Evolutionary conservation across 805 yeast genomes (phyloP), one percentile per base, ranked within the genome.

Genomic region (Cyberlindnera petersonii): DNA sequence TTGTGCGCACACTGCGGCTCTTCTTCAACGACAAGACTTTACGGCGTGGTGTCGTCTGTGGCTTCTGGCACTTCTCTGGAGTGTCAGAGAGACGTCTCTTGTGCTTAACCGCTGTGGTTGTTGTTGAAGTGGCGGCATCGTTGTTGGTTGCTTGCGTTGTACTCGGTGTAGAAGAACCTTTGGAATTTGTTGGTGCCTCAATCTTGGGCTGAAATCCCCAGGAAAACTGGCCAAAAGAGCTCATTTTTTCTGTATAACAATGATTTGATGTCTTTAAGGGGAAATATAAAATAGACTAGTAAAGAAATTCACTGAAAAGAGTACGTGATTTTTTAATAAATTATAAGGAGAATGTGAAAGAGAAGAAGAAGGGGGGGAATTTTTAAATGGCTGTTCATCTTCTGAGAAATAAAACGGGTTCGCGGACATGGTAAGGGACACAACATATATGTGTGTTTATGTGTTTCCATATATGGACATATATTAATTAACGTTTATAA

Each of bases 131-230:
- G 23, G n/a, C n/a, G 27, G 11, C 16, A 16, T 11, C 22, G 39
- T 11, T 31, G 26, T 9, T 39, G 22, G 14, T 9, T 15, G 13
- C 10, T 18, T 11, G 7, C 7, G 31, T 21, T 16, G 26, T 34
- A 26, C 26, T 21, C 6, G 33, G 11, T 14, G 19, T 4, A 17
- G 28, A 22, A 22, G 38, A 18, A n/a, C 18, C 24, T 9, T 29
- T n/a, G 23, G 32, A 20, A 13, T 11, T 16, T 11, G 24, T 14
- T 3, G 34, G 5, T 64, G 50, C 65, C 66, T 20, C 44, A 26
- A 46, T 44, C 32, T 47, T 56, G 38, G 50, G 50, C 36, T 37
- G 45, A 33, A 48, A 48, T 3, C 52, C 57, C 57, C 57, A 53
- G 9, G 57, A 46, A 13, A 53, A 50, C n/a, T 52, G 47, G 4